These are phyloP conservation scores for Fagus sylvatica DNA, from an alignment of 306 rosid genomes.

Conservation along the genomic window DNA sequence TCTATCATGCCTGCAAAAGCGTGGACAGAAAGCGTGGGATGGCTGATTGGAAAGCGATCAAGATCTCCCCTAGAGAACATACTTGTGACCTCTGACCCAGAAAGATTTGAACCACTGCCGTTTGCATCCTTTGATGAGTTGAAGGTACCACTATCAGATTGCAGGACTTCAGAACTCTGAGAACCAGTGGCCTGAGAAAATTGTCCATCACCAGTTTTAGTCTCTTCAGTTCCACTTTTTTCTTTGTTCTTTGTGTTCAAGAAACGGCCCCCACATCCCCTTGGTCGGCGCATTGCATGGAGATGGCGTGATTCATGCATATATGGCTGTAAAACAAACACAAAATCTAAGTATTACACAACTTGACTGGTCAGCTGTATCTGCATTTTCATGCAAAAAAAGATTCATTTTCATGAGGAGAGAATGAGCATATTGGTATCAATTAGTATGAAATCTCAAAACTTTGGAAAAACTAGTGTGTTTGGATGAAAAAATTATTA, in stretches of 20 bases:
- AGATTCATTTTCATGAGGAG: conserved; percentile 3
- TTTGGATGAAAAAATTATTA: too few relatives aligned
- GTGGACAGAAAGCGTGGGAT: conserved; percentile 48
- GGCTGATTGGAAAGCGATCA: conserved; percentile 48
- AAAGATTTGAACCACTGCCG: conserved; percentile 58
- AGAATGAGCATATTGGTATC: conserved; percentile 6
- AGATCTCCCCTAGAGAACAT: conserved; percentile 53
- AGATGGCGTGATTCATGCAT: conserved; percentile 97
- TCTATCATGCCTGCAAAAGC: conserved; percentile 54
- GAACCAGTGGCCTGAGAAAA: conserved; percentile 51
- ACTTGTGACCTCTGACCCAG: conserved; percentile 81
- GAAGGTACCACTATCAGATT: conserved; percentile 65
- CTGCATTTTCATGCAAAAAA: background rate
- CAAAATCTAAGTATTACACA: conserved; percentile 18
- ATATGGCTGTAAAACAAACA: conserved; percentile 66
- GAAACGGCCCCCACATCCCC: conserved; percentile 96
- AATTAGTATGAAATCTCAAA: background rate
- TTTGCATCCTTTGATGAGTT: conserved; percentile 70
- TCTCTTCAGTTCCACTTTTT: conserved; percentile 35
- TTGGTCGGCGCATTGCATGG: conserved; percentile 91
- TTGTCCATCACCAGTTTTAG: conserved; percentile 32
- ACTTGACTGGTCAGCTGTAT: background rate
- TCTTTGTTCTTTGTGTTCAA: conserved; percentile 55
- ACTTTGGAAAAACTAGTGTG: background rate
- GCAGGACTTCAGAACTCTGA: conserved; percentile 65